A percentile compares a stretch with the other conserved stretches of the same genome.
Conservation (phyloP, 768 basidiomycete genomes). For the Nevesoporus exiguus region DNA sequence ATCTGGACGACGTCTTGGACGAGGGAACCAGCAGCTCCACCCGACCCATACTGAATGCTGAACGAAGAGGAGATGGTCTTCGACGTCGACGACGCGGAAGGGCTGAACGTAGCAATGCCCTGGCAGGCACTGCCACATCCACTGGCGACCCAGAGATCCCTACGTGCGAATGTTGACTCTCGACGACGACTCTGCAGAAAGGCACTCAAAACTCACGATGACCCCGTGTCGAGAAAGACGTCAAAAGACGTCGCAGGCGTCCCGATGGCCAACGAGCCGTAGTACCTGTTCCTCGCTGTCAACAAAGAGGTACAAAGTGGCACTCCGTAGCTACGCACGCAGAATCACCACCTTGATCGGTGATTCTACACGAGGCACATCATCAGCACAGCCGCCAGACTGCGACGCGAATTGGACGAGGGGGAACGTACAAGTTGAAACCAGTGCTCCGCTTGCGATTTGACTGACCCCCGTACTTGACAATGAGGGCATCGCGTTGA, state of each 20-base stretch:
- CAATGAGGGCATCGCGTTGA: conserved; percentile 40
- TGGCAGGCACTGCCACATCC: conserved; percentile 32
- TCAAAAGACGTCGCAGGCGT: conserved; percentile 46
- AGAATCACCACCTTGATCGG: conserved; percentile 64
- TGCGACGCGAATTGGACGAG: too few species aligned
- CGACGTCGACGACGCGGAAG: conserved; percentile 37
- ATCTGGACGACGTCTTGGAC: conserved; percentile 47
- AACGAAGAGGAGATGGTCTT: conserved; percentile 36
- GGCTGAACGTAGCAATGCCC: conserved; percentile 31
- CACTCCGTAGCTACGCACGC: conserved; percentile 38
- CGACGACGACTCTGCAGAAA: background rate
- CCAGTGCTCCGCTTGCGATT: conserved; percentile 43
- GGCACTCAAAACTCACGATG: conserved; percentile 23
- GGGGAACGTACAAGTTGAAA: conserved; percentile 46
- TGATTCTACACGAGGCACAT: conserved; percentile 40
- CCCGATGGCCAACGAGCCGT: conserved; percentile 41
- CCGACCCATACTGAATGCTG: conserved; percentile 47
- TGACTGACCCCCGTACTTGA: conserved; percentile 41
- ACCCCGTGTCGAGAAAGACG: conserved; percentile 53
- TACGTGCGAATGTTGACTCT: background rate
- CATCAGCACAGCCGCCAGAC: background rate
- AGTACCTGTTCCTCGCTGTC: conserved; percentile 27
- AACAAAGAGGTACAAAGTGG: background rate
- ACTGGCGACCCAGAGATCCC: conserved; percentile 51
- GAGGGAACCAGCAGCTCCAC: conserved; percentile 43